Percentiles rank a stretch among this genome's conserved stretches.
phyloP scores from a whole-genome alignment of 1,284 basidiomycete species.

The Peniophora sp. region DNA sequence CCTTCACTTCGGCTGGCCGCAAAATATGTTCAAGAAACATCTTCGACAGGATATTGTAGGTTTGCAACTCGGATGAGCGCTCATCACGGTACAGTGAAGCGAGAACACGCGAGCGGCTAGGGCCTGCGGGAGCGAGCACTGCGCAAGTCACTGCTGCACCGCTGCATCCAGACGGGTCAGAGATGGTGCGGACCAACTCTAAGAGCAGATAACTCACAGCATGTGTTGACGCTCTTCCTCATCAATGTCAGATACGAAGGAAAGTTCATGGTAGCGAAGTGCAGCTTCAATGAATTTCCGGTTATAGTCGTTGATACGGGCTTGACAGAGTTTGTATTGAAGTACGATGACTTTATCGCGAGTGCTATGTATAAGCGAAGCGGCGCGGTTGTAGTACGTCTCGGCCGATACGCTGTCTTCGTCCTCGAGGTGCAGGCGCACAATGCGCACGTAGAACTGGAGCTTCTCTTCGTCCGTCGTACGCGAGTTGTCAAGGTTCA shows the following conservation, averaged over 20 bases:
- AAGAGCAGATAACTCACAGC: constrained; percentile 47
- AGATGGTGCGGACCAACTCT: neutral
- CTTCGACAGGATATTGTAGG: constrained; percentile 88
- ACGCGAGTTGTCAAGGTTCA: constrained; percentile 64
- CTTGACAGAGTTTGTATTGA: constrained; percentile 84
- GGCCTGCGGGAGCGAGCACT: constrained; percentile 95
- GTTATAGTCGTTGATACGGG: constrained; percentile 86
- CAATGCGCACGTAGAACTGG: constrained; percentile 87
- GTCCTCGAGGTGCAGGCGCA: constrained; percentile 91
- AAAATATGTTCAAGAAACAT: constrained; percentile 98
- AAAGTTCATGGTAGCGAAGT: constrained; percentile 88
- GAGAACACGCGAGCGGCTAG: constrained; percentile 87
- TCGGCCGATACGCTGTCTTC: constrained; percentile 93
- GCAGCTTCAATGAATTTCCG: constrained; percentile 95
- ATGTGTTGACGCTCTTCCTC: constrained; percentile 85
- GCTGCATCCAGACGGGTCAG: constrained; percentile 30
- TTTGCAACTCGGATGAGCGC: constrained; percentile 70
- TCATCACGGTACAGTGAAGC: constrained; percentile 93
- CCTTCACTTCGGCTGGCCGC: constrained; percentile 79
- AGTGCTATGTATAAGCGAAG: constrained; percentile 75
- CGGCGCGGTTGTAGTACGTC: constrained; percentile 94
- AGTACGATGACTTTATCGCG: constrained; percentile 72
- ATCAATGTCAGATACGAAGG: constrained; percentile 80
- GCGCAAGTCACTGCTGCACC: constrained; percentile 91
- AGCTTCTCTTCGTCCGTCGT: constrained; percentile 83